Conservation (phyloP, 139 green algal species). For the Tetradesmus lagerheimii region DNA sequence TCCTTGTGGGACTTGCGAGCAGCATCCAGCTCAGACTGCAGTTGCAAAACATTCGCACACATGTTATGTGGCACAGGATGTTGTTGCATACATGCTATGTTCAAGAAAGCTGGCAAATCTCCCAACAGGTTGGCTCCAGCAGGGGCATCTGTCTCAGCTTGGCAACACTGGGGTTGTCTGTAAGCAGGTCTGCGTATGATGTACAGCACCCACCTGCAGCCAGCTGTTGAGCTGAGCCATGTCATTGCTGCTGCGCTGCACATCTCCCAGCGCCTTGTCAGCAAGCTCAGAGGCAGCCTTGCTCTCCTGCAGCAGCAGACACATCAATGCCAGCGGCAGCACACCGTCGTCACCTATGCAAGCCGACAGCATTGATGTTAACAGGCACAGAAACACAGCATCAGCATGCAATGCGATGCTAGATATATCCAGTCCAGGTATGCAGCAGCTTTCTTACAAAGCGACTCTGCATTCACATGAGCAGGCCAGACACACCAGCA, state of each 20-base stretch:
- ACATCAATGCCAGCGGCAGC: background rate
- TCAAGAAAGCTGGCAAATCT: no score
- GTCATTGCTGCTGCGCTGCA: constrained; percentile 45
- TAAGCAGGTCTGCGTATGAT: no score
- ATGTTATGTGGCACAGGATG: background rate
- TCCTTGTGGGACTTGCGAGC: constrained; percentile 1
- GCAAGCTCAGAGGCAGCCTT: constrained; percentile 5
- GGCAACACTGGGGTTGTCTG: no score
- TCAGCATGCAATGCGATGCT: no score
- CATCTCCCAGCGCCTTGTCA: constrained; percentile 39
- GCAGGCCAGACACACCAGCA: background rate
- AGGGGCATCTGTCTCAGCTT: no score
- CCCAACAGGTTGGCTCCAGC: no score
- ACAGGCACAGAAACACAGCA: no score
- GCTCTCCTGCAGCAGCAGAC: constrained; percentile 38
- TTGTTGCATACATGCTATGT: background rate
- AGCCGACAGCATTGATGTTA: no score
- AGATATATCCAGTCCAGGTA: no score
- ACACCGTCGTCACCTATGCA: no score
- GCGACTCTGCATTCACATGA: background rate
- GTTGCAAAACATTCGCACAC: background rate
- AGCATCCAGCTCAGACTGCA: constrained; percentile 36
- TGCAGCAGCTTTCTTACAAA: no score
- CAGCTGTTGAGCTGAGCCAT: constrained; percentile 25
- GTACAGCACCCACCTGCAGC: constrained; percentile 31